Evolutionary conservation across 1,284 basidiomycete species (phyloP).

Genomic region (Ustilago bromivora): DNA sequence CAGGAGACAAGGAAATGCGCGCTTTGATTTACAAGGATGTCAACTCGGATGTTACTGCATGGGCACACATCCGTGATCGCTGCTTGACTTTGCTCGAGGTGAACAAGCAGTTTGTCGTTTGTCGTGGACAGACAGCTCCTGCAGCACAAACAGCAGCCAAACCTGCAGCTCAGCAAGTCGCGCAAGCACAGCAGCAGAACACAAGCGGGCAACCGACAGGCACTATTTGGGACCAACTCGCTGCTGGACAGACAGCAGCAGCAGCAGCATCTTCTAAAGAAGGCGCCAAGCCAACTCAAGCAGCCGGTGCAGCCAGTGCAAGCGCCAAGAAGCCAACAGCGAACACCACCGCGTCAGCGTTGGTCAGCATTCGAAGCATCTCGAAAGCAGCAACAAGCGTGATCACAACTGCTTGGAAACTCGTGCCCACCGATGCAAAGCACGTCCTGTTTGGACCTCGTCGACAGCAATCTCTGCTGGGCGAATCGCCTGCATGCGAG

Average conservation of each 20-base stretch:
- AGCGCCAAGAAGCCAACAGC: constrained; percentile 1
- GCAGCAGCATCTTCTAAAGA: constrained; percentile 2
- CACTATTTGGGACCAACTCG: constrained; percentile 45
- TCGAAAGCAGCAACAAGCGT: constrained; percentile 1
- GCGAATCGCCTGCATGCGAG: constrained; percentile 21
- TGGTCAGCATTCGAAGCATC: constrained; percentile 19
- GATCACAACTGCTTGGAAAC: constrained; percentile 14
- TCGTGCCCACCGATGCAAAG: constrained; percentile 49
- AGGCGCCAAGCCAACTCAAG: constrained; percentile 2
- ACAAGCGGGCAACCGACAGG: constrained; percentile 11
- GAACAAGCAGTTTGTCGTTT: constrained; percentile 32
- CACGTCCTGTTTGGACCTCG: constrained; percentile 55
- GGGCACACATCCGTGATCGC: constrained; percentile 39
- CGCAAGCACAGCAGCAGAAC: constrained; percentile 22
- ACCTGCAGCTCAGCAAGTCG: neutral
- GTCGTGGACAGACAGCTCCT: constrained; percentile 10
- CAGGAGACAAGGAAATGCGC: constrained; percentile 32
- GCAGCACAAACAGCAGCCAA: constrained; percentile 2
- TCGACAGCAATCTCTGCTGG: constrained; percentile 20
- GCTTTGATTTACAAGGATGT: constrained; percentile 52
- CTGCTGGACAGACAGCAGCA: constrained; percentile 23
- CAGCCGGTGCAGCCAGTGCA: neutral
- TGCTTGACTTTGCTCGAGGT: constrained; percentile 41
- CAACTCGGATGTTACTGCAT: constrained; percentile 44
- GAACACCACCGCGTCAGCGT: neutral